Base-by-base conservation (phyloP, 208 protist species). In the Trypanosoma mega region DNA sequence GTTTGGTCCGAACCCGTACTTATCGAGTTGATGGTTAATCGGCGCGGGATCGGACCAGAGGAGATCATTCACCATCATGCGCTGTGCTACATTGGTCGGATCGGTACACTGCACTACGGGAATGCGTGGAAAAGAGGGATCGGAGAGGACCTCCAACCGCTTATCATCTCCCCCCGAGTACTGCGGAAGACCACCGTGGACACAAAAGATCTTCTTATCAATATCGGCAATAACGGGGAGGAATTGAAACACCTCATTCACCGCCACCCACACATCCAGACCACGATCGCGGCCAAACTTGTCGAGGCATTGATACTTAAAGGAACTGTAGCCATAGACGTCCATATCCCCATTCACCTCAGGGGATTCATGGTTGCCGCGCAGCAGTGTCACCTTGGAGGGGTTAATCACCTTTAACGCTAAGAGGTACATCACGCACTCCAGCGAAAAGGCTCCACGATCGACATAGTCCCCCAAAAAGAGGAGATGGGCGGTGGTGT, bases 401-500 rank as follows among this genome's bases (percentile, higher is more conserved):
- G 93, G 93, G 45, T 75, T 84, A 44, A 97, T 91, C 23, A 92
- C 76, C 72, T 97, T 96, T 26, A 97, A 69, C 9, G 87, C 87
- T 26, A 96, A 80, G 11, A 97, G 69, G 48, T 93, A 89, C 76
- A 93, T 87, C 26, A 97, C 75, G 30, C 83, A 92, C 76, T 97
- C 87, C 12, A 97, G 65, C 18, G 85, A 92, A 52, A 89, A 92
- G 2, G 84, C 76, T 6, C 97, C 97, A 64, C 98, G 89, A 62
- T 99, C 98, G n/a, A 99, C 98, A 74, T 99, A 99, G 77, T 99
- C 97, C n/a, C 92, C 98, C 12, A 99, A 82, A 72, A 99, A 99
- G 18, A 99, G 84, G 47, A 99, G 97, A 63, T 94, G 77, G 37
- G 82, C 72, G 30, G 85, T 88, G 0, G 90, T 94, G 81, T 94